These are phyloP conservation scores for Phoma sp. DNA, from an alignment of 2,329 filamentous ascomycete genomes.

Conservation along the genomic window DNA sequence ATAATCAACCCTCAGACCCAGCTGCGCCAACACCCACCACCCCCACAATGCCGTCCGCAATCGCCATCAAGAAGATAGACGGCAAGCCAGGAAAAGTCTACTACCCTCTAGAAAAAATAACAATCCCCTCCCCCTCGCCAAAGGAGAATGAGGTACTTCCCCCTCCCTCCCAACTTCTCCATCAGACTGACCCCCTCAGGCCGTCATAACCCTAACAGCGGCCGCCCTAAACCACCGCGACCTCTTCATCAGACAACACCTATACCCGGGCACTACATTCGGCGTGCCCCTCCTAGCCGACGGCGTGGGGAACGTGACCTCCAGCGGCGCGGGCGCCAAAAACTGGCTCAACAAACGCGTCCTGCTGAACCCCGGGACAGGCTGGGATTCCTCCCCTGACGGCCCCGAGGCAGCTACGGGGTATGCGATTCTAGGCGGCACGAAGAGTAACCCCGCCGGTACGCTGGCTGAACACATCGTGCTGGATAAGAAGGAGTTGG, in stretches of 20 bases:
- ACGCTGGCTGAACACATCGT: constrained; percentile 76
- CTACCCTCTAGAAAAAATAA: constrained; percentile 64
- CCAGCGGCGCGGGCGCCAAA: constrained; percentile 63
- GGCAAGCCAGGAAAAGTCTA: constrained; percentile 90
- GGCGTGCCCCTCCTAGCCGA: constrained; percentile 80
- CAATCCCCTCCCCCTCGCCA: constrained; percentile 35
- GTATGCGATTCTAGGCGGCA: constrained; percentile 74
- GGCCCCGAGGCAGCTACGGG: constrained; percentile 71
- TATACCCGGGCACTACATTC: constrained; percentile 87
- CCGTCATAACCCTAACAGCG: constrained; percentile 77
- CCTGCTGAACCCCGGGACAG: constrained; percentile 76
- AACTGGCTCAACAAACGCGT: constrained; percentile 71
- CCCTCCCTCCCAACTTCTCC: background rate
- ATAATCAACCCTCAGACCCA: background rate
- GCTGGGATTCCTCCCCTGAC: constrained; percentile 74
- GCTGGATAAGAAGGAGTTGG: constrained; percentile 74
- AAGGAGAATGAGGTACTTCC: constrained; percentile 38
- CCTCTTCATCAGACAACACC: constrained; percentile 88
- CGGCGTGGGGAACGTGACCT: constrained; percentile 76
- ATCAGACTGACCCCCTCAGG: constrained; percentile 56
- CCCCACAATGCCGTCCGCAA: constrained; percentile 57
- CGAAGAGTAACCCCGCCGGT: constrained; percentile 68
- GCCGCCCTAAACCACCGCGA: constrained; percentile 94
- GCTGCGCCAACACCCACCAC: background rate
- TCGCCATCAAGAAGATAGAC: constrained; percentile 72